A percentile compares a stretch with the other conserved stretches of the same genome.
phyloP scores from a whole-genome alignment of 2,329 filamentous ascomycete genomes.

The Colletotrichum magnum region DNA sequence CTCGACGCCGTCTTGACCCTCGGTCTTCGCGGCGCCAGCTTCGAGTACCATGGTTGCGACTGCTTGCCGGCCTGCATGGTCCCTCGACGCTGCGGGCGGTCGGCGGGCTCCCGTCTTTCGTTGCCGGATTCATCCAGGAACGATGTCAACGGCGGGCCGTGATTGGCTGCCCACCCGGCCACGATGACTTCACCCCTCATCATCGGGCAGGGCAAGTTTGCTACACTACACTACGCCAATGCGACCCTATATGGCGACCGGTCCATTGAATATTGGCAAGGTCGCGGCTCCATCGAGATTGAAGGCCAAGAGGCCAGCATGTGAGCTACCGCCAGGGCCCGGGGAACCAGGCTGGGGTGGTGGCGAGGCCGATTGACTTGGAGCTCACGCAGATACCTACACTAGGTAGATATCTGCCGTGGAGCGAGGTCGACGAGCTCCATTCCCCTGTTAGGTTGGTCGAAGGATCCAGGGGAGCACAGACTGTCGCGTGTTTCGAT shows the following conservation, averaged over 20 bases:
- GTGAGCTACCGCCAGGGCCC: not conserved
- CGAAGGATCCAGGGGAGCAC: not conserved
- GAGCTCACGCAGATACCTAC: no score
- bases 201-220: slow-evolving; percentile 33
- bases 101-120: slow-evolving; percentile 1
- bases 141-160: slow-evolving; percentile 6
- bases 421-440: not conserved
- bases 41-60: slow-evolving; percentile 57
- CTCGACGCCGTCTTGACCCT: slow-evolving; percentile 59
- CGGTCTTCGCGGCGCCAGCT: slow-evolving; percentile 57
- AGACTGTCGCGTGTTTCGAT: not conserved
- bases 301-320: not conserved
- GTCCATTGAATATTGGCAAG: not conserved
- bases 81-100: slow-evolving; percentile 45
- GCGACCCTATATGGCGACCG: slow-evolving; percentile 15
- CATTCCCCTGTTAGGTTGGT: slow-evolving; percentile 4
- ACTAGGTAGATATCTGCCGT: no score
- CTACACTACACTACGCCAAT: slow-evolving; percentile 13
- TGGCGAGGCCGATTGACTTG: not conserved
- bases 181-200: slow-evolving; percentile 42
- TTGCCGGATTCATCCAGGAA: slow-evolving; percentile 38
- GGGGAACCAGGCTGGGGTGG: slow-evolving; percentile 3
- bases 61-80: slow-evolving; percentile 36
- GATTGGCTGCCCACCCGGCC: slow-evolving; percentile 35
- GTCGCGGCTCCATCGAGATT: slow-evolving; percentile 32